These are phyloP conservation scores for Pythium rhizo-oryzae DNA, from an alignment of 352 stramenopile species.

Conservation along the genomic window DNA sequence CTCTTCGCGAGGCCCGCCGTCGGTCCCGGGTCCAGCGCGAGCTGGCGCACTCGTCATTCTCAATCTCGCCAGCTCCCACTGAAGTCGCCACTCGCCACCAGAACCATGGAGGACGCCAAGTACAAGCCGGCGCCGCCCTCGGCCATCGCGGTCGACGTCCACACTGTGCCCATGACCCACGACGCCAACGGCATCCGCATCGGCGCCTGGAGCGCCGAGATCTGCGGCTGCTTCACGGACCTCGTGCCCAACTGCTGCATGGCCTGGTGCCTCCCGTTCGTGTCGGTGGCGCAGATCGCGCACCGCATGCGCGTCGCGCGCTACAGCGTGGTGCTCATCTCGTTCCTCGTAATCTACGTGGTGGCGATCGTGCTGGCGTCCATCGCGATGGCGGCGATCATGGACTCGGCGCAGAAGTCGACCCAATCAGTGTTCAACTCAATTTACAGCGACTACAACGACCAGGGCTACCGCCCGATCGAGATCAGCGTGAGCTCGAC, in stretches of 20 bases:
- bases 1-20: too few species aligned
- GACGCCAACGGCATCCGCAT: conserved; percentile 16
- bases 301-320: conserved; percentile 20
- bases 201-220: conserved; percentile 28
- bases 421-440: not conserved
- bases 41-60: not conserved
- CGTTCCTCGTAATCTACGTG: conserved; percentile 15
- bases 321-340: conserved; percentile 29
- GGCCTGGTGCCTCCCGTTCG: conserved; percentile 30
- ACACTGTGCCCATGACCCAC: not conserved
- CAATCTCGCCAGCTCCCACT: not conserved
- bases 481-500: not conserved
- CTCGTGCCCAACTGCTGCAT: conserved; percentile 40
- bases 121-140: conserved; percentile 5
- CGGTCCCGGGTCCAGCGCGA: too few species aligned
- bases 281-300: conserved; percentile 34
- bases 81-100: not conserved
- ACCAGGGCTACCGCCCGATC: not conserved
- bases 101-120: not conserved
- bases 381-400: not conserved
- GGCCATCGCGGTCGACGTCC: not conserved
- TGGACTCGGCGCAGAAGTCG: not conserved
- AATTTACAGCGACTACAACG: conserved; percentile 1
- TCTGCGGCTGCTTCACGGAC: conserved; percentile 37
- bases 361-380: not conserved